phyloP scores from a whole-genome alignment of 768 basidiomycete genomes.

The Amanita pallidorosea region DNA sequence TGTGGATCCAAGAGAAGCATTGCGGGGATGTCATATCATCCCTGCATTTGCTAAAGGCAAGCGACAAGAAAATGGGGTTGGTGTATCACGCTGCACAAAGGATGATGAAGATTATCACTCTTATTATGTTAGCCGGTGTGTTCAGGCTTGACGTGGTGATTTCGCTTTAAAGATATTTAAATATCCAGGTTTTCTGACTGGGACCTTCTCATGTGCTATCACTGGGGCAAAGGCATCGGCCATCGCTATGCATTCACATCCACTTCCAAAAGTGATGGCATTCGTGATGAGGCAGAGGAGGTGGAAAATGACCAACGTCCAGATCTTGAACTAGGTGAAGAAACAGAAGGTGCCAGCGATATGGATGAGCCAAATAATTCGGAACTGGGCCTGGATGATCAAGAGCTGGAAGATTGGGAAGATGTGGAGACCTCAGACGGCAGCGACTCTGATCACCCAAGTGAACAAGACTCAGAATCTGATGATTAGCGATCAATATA shows the following conservation, averaged over 20 bases:
- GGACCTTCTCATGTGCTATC: too few relatives aligned
- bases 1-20: conserved; percentile 26
- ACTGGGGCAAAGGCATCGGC: background rate
- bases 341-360: background rate
- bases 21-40: conserved; percentile 27
- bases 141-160: background rate
- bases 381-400: background rate
- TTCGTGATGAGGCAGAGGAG: background rate
- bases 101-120: conserved; percentile 17
- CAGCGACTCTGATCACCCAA: background rate
- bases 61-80: conserved; percentile 9
- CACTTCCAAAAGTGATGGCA: background rate
- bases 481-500: too few relatives aligned
- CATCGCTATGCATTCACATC: background rate
- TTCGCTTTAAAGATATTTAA: background rate
- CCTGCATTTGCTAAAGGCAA: conserved; percentile 20
- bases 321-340: background rate
- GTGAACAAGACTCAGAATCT: background rate
- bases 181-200: background rate
- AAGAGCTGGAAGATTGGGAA: background rate
- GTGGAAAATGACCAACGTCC: background rate
- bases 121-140: conserved; percentile 26
- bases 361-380: background rate
- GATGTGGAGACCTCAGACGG: background rate
- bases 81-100: conserved; percentile 3